phyloP scores from a whole-genome alignment of 495 filamentous ascomycete species.

The Tuber indicum region DNA sequence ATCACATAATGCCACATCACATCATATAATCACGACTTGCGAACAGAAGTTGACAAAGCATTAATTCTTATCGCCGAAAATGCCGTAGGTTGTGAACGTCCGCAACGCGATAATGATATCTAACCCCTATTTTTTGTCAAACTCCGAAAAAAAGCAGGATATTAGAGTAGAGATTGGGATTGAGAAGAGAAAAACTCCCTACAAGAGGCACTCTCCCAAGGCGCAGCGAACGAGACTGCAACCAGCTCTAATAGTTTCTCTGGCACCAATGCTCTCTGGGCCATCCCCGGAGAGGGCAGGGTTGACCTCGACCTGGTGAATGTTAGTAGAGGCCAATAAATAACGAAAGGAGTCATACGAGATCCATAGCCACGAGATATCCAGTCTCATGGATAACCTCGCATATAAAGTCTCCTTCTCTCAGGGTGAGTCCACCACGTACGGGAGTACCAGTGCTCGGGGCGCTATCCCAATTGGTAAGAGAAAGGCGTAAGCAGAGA shows the following conservation, averaged over 20 bases:
- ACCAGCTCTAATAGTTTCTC: constrained; percentile 82
- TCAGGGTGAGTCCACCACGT: constrained; percentile 85
- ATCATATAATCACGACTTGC: background rate
- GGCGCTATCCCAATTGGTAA: constrained; percentile 49
- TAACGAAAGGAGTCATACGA: constrained; percentile 49
- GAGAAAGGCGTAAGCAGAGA: constrained; percentile 39
- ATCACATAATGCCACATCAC: background rate
- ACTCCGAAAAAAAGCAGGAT: background rate
- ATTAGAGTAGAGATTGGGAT: background rate
- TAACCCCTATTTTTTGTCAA: background rate
- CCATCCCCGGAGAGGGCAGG: constrained; percentile 58
- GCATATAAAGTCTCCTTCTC: constrained; percentile 96
- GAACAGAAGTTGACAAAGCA: background rate
- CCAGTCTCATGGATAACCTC: constrained; percentile 94
- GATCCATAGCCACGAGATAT: constrained; percentile 80
- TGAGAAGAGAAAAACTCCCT: constrained; percentile 18
- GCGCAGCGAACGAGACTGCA: constrained; percentile 88
- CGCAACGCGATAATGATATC: background rate
- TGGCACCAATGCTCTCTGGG: constrained; percentile 56
- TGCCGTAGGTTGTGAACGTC: background rate
- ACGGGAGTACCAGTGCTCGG: constrained; percentile 95
- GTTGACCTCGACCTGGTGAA: constrained; percentile 72
- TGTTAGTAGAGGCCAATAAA: background rate
- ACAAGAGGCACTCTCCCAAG: constrained; percentile 82
- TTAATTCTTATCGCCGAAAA: background rate